Evolutionary conservation across 768 basidiomycete species (phyloP).

Genomic region (Kwoniella newhampshirensis): DNA sequence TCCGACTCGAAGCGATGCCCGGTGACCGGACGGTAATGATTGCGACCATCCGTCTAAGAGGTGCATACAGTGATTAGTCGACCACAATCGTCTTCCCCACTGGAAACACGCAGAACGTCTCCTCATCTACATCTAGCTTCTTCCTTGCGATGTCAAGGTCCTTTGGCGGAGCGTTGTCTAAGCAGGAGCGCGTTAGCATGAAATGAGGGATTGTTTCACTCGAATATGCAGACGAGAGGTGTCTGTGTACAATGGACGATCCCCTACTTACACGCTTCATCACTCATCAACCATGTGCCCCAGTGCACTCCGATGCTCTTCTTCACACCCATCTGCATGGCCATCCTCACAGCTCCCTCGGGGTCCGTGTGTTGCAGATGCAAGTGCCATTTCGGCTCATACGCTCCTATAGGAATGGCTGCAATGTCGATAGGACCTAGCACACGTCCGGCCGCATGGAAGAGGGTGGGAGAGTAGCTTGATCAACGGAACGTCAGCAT

Average conservation of each 20-base stretch:
- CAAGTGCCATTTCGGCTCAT: constrained; percentile 50
- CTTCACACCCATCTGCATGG: constrained; percentile 37
- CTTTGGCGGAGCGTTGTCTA: constrained; percentile 42
- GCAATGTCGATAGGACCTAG: constrained; percentile 47
- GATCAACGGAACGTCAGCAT: constrained; percentile 1
- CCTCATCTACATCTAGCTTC: constrained; percentile 29
- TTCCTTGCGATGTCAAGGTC: constrained; percentile 39
- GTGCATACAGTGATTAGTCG: constrained; percentile 14
- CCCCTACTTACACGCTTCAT: constrained; percentile 42
- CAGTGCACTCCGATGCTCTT: constrained; percentile 51
- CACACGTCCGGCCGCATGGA: constrained; percentile 46
- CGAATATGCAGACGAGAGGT: constrained; percentile 3
- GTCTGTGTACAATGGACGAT: not conserved
- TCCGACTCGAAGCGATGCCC: too few species aligned
- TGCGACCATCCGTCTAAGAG: too few species aligned
- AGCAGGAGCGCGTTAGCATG: not conserved
- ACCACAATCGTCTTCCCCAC: constrained; percentile 39
- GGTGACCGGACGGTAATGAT: too few species aligned
- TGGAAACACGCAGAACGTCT: constrained; percentile 32
- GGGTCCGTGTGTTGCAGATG: constrained; percentile 51
- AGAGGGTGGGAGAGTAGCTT: constrained; percentile 48
- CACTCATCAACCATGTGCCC: constrained; percentile 50
- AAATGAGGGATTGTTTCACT: too few species aligned
- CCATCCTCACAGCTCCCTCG: constrained; percentile 48
- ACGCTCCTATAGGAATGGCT: constrained; percentile 52